A percentile compares a stretch with the other conserved stretches of the same genome.
phyloP scores from a whole-genome alignment of 306 rosid genomes.

The Cyclanthera cordifolia region DNA sequence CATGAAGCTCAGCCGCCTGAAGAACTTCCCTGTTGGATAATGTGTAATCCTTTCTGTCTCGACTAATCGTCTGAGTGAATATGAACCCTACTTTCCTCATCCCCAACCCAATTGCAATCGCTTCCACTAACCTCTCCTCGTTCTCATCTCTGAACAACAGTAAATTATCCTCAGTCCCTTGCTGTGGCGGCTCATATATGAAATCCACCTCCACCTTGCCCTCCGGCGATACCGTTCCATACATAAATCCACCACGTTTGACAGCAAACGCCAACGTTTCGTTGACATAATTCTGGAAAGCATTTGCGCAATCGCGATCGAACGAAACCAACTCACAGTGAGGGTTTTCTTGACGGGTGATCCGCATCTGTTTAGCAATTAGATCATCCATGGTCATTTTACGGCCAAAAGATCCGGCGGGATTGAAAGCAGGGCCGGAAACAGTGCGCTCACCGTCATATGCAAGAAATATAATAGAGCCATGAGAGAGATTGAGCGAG shows the following conservation, averaged over 20 bases:
- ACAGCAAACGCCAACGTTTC: constrained; percentile 73
- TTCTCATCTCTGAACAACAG: constrained; percentile 48
- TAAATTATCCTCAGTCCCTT: constrained; percentile 58
- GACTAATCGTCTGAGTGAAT: constrained; percentile 75
- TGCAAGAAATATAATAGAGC: constrained; percentile 54
- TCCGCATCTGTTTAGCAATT: constrained; percentile 85
- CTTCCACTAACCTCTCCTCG: constrained; percentile 76
- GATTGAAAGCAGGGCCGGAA: constrained; percentile 49
- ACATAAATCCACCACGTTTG: constrained; percentile 90
- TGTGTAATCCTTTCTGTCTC: constrained; percentile 78
- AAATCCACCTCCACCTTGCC: constrained; percentile 81
- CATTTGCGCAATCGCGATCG: constrained; percentile 82
- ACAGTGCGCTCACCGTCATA: constrained; percentile 80
- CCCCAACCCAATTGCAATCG: constrained; percentile 71
- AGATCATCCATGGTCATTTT: constrained; percentile 99
- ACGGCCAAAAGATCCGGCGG: constrained; percentile 88
- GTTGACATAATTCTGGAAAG: constrained; percentile 82
- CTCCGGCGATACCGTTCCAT: constrained; percentile 64
- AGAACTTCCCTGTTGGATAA: constrained; percentile 72
- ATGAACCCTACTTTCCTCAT: constrained; percentile 83
- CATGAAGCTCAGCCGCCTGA: constrained; percentile 82
- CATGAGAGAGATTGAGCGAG: constrained; percentile 52
- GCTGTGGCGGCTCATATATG: constrained; percentile 94
- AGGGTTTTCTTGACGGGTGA: constrained; percentile 72
- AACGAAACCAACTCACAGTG: constrained; percentile 82